Evolutionary conservation across 2,329 filamentous ascomycete species (phyloP).

Genomic region (Aspergillus fumigatiaffinis): DNA sequence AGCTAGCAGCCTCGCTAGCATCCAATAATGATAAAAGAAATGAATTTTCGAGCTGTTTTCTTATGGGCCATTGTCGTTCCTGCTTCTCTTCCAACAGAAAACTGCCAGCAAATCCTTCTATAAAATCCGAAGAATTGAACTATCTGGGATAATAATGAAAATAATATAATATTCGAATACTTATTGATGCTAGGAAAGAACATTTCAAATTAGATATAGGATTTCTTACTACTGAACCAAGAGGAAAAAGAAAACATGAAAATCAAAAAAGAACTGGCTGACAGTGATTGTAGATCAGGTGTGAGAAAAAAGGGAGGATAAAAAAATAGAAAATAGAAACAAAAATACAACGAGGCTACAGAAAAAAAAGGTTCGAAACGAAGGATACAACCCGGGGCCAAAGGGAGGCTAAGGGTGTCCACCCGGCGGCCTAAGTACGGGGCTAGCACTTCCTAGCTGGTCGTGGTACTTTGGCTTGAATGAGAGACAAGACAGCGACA

Average conservation of each 20-base stretch:
- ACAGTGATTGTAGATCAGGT: background rate
- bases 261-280: background rate
- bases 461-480: background rate
- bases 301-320: background rate
- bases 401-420: background rate
- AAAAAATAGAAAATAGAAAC: background rate
- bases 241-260: background rate
- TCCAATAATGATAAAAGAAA: background rate
- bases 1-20: background rate
- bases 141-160: background rate
- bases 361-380: constrained; percentile 9
- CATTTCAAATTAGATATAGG: background rate
- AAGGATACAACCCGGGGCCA: background rate
- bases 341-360: background rate
- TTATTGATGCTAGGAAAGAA: background rate
- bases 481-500: background rate
- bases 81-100: background rate
- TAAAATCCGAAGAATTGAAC: background rate
- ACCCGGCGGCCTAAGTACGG: background rate
- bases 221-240: background rate
- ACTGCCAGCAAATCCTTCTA: background rate
- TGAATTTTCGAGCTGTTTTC: background rate
- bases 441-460: background rate
- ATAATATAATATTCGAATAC: constrained; percentile 9
- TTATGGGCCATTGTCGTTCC: background rate